Evolutionary conservation across 2,329 filamentous ascomycete genomes (phyloP).

Genomic region (Apiospora hydei): DNA sequence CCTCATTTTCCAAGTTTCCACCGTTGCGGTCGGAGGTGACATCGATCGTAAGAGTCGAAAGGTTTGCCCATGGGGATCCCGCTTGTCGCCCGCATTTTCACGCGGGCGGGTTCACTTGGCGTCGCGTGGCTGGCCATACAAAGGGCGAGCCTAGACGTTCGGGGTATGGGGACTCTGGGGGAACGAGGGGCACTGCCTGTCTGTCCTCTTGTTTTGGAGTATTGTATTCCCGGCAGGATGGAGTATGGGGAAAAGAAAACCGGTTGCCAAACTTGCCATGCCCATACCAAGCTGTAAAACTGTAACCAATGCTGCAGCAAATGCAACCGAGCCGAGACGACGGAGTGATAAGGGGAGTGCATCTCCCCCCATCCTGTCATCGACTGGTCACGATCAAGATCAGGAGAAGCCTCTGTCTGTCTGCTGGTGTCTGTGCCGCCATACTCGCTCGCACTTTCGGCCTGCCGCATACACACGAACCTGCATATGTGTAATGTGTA

Average conservation of each 20-base stretch:
- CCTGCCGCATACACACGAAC: not conserved
- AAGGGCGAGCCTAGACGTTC: not conserved
- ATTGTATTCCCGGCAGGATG: slow-evolving; percentile 1
- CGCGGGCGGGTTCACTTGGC: slow-evolving; percentile 7
- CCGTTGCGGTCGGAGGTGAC: slow-evolving; percentile 14
- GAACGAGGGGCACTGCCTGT: not conserved
- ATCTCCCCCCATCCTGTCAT: not conserved
- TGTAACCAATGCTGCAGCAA: not conserved
- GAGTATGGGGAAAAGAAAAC: not conserved
- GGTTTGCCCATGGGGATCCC: slow-evolving; percentile 19
- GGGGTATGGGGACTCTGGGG: slow-evolving; percentile 7
- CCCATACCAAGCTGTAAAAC: not conserved
- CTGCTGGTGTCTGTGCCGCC: not conserved
- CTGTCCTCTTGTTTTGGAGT: slow-evolving; percentile 6
- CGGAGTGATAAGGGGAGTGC: not conserved
- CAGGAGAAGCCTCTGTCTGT: not conserved
- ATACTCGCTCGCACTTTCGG: not conserved
- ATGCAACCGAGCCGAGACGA: slow-evolving; percentile 6
- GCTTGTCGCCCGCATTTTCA: slow-evolving; percentile 18
- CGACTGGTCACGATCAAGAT: slow-evolving; percentile 5
- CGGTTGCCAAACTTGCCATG: not conserved
- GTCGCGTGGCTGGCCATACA: slow-evolving; percentile 19
- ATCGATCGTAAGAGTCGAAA: slow-evolving; percentile 20
- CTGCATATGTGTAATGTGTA: slow-evolving; percentile 19
- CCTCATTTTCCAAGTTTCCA: slow-evolving; percentile 3